Conservation (phyloP, 140 eudicot genomes). For the Flaveria floridana region DNA sequence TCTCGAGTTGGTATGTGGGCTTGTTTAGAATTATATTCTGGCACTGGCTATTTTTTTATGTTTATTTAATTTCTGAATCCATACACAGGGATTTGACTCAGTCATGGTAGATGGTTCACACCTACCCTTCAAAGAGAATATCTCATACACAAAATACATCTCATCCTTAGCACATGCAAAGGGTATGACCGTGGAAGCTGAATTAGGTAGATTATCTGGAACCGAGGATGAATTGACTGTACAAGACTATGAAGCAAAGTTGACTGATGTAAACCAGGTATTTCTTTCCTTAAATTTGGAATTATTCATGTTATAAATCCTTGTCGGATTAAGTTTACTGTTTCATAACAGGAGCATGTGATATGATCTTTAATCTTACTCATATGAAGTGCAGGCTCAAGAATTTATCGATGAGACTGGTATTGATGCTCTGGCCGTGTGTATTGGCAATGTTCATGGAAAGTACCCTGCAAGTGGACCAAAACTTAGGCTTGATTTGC, state of each 20-base stretch:
- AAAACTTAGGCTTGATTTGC: slow-evolving; percentile 80
- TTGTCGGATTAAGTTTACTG: neutral
- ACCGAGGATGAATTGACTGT: slow-evolving; percentile 96
- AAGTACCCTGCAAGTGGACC: slow-evolving; percentile 96
- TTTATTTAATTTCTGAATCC: neutral
- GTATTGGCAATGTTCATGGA: slow-evolving; percentile 99
- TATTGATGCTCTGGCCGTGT: slow-evolving; percentile 93
- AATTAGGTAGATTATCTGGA: slow-evolving; percentile 94
- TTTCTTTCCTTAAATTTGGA: neutral
- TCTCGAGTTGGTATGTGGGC: slow-evolving; percentile 66
- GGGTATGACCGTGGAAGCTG: slow-evolving; percentile 82
- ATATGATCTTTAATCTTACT: slow-evolving; percentile 12
- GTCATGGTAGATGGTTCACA: slow-evolving; percentile 98
- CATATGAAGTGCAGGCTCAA: slow-evolving; percentile 61
- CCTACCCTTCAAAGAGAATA: slow-evolving; percentile 66
- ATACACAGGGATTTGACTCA: slow-evolving; percentile 77
- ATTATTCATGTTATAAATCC: neutral
- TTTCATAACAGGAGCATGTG: neutral
- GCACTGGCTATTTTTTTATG: neutral
- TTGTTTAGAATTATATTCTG: neutral
- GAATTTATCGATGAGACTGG: slow-evolving; percentile 84
- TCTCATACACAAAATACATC: slow-evolving; percentile 68
- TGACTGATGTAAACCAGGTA: slow-evolving; percentile 87
- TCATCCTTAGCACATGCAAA: slow-evolving; percentile 69
- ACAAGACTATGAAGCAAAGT: slow-evolving; percentile 78